phyloP scores from a whole-genome alignment of 805 yeast genomes.

The Lachancea quebecensis region DNA sequence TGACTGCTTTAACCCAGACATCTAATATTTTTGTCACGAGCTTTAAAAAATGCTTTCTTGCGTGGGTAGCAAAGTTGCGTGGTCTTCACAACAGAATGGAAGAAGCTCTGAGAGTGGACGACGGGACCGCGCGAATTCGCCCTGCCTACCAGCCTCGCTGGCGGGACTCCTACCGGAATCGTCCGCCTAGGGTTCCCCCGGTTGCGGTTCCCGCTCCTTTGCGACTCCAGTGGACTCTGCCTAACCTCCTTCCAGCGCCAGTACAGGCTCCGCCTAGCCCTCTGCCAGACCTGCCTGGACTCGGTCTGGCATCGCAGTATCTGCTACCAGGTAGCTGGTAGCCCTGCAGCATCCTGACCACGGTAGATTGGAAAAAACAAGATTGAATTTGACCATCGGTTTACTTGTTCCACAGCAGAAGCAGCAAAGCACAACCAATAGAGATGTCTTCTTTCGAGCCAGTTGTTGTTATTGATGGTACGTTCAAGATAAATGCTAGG shows the following conservation, averaged over 20 bases:
- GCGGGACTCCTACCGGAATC: background rate
- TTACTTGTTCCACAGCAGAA: conserved; percentile 1
- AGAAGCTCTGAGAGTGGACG: background rate
- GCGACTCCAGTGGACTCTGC: background rate
- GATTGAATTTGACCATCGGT: conserved; percentile 5
- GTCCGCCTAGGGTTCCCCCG: background rate
- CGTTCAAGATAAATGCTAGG: conserved; percentile 25
- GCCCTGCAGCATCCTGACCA: background rate
- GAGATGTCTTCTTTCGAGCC: conserved; percentile 72
- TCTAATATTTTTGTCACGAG: background rate
- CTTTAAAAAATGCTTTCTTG: background rate
- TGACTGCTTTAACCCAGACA: background rate
- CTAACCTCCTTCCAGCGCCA: background rate
- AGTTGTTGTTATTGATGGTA: conserved; percentile 97
- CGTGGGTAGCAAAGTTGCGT: background rate
- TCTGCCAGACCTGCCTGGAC: background rate
- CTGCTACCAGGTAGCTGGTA: background rate
- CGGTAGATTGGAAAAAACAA: conserved; percentile 4
- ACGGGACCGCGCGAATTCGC: no score
- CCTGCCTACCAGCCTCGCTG: no score
- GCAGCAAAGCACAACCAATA: conserved; percentile 22
- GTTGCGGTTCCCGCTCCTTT: background rate
- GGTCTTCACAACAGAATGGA: background rate
- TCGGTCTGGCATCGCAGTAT: no score
- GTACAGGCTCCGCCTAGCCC: conserved; percentile 1